Percentiles rank a stretch among this genome's conserved stretches.
Conservation (phyloP, 768 basidiomycete species). For the Boletus rufocinnamomeus region DNA sequence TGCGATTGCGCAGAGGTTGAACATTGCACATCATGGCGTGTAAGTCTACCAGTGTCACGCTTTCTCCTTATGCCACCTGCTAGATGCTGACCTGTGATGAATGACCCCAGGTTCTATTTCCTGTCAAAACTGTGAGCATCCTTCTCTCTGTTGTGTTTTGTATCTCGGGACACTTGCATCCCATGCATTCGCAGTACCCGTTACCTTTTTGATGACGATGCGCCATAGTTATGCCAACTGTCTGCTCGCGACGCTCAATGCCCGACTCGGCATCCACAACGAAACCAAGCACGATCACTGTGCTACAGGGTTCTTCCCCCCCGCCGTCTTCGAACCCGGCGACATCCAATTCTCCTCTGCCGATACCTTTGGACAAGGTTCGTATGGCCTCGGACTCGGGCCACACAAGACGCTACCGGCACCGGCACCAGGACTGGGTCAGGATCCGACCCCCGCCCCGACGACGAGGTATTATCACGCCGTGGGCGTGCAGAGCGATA, state of each 20-base stretch:
- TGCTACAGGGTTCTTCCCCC: not conserved
- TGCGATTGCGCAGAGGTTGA: slow-evolving; percentile 4
- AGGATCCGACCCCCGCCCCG: not conserved
- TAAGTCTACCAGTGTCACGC: not conserved
- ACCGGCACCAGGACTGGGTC: not conserved
- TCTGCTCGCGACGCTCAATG: slow-evolving; percentile 5
- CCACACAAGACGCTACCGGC: not conserved
- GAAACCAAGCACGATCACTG: not conserved
- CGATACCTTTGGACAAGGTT: not conserved
- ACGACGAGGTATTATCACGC: not conserved
- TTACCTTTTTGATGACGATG: not conserved
- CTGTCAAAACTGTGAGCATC: slow-evolving; percentile 8
- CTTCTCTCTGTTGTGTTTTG: too few relatives aligned
- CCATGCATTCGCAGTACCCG: not conserved
- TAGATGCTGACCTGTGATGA: not conserved
- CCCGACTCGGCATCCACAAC: not conserved
- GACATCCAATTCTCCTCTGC: not conserved
- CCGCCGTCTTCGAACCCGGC: not conserved
- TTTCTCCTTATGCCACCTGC: not conserved
- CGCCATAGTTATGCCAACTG: slow-evolving; percentile 4
- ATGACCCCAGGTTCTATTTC: slow-evolving; percentile 5
- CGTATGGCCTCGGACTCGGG: not conserved
- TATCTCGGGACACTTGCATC: not conserved
- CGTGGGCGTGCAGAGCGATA: not conserved
- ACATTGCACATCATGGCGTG: slow-evolving; percentile 13